Percentiles rank a stretch among this genome's conserved stretches.
Evolutionary conservation across 2,329 filamentous ascomycete species (phyloP).

Genomic region (Beauveria pseudobassiana): DNA sequence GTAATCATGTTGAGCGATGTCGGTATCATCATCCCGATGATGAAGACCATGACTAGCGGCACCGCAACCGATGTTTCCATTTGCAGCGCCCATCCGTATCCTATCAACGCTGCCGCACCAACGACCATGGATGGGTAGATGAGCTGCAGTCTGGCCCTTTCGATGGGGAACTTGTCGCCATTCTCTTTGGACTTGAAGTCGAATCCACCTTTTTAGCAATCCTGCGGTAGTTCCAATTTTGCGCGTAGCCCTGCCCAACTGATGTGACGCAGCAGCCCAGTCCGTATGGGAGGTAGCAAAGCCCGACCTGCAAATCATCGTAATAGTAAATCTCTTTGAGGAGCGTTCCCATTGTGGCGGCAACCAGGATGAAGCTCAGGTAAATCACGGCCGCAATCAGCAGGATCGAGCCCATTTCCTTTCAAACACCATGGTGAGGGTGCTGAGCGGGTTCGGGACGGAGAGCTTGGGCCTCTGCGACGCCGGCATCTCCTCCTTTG

Average conservation of each 20-base stretch:
- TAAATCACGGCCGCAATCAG: constrained; percentile 48
- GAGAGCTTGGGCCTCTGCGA: constrained; percentile 34
- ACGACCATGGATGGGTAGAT: constrained; percentile 47
- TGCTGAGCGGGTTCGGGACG: constrained; percentile 50
- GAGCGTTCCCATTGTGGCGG: constrained; percentile 45
- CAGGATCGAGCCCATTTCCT: constrained; percentile 48
- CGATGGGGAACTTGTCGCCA: constrained; percentile 45
- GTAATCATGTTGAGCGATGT: constrained; percentile 58
- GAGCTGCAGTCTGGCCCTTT: constrained; percentile 46
- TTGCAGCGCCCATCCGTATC: constrained; percentile 52
- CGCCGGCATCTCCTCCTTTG: constrained; percentile 23
- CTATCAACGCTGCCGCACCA: constrained; percentile 44
- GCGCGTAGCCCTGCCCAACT: constrained; percentile 47
- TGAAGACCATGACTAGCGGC: constrained; percentile 48
- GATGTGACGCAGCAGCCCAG: constrained; percentile 41
- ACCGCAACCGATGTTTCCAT: constrained; percentile 43
- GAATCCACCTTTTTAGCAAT: constrained; percentile 53
- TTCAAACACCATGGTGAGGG: constrained; percentile 45
- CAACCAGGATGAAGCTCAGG: constrained; percentile 46
- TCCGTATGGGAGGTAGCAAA: constrained; percentile 49
- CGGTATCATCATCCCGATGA: constrained; percentile 50
- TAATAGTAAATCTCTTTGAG: constrained; percentile 45
- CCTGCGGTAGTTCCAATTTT: constrained; percentile 64
- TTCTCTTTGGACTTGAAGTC: constrained; percentile 50
- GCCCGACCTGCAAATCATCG: constrained; percentile 42